These are phyloP conservation scores for Neodidymelliopsis sp. DNA, from an alignment of 2,329 filamentous ascomycete species.

Conservation along the genomic window DNA sequence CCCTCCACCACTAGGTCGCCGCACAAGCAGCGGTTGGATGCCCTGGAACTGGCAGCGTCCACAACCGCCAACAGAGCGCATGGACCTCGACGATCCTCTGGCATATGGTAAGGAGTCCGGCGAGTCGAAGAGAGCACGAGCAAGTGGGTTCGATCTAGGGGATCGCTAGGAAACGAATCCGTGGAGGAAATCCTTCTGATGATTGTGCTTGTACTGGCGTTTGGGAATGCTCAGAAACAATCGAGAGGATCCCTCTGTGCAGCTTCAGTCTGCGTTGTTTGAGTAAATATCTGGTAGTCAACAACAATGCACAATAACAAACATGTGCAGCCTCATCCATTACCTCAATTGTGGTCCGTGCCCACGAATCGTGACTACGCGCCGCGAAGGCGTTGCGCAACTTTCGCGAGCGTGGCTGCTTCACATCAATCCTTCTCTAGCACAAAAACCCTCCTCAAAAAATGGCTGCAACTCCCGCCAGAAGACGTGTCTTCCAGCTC, in stretches of 20 bases:
- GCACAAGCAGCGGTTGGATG: constrained; percentile 55
- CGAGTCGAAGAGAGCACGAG: constrained; percentile 32
- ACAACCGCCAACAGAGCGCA: constrained; percentile 21
- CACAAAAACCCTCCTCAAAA: background rate
- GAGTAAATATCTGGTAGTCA: constrained; percentile 8
- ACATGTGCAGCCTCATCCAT: background rate
- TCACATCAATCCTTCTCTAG: background rate
- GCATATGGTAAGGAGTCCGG: constrained; percentile 44
- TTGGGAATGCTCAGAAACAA: background rate
- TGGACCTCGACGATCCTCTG: constrained; percentile 38
- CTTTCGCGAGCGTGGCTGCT: constrained; percentile 9
- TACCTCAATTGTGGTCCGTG: constrained; percentile 2
- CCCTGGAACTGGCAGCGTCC: constrained; percentile 57
- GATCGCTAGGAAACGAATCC: constrained; percentile 35
- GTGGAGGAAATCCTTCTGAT: constrained; percentile 10
- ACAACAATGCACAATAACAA: background rate
- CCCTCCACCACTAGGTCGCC: constrained; percentile 40
- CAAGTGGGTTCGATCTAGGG: constrained; percentile 43
- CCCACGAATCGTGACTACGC: constrained; percentile 14
- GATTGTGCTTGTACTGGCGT: constrained; percentile 20
- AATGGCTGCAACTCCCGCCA: constrained; percentile 34
- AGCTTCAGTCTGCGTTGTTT: constrained; percentile 10
- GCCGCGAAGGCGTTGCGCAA: constrained; percentile 9
- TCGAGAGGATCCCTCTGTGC: constrained; percentile 11
- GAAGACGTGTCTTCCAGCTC: constrained; percentile 30